Conservation (phyloP, 176 grass and related monocot species). For the Aegilops bicornis region DNA sequence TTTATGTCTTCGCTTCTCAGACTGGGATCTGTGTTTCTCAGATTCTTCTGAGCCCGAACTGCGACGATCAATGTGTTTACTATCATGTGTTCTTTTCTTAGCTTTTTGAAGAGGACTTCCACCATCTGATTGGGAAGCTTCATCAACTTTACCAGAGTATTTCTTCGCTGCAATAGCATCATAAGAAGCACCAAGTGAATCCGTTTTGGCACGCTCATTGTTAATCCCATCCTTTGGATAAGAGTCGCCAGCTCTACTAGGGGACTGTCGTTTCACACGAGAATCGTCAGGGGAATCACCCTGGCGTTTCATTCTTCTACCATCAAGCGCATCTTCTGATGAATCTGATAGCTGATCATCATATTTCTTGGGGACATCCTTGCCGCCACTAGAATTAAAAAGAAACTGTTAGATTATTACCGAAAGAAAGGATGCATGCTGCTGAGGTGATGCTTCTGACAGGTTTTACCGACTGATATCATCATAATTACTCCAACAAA, state of each 20-base stretch:
- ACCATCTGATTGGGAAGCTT: conserved; percentile 38
- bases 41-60: conserved; percentile 61
- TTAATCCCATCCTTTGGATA: conserved; percentile 15
- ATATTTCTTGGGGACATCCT: conserved; percentile 32
- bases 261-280: background rate
- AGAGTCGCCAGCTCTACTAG: conserved; percentile 14
- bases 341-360: conserved; percentile 30
- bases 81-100: conserved; percentile 32
- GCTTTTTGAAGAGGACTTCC: conserved; percentile 44
- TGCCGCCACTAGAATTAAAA: conserved; percentile 45
- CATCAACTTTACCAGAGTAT: conserved; percentile 25
- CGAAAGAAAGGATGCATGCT: conserved; percentile 2
- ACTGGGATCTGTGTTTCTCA: conserved; percentile 46
- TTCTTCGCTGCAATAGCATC: conserved; percentile 28
- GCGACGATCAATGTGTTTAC: conserved; percentile 23
- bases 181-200: conserved; percentile 7
- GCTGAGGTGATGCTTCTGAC: background rate
- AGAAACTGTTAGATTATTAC: conserved; percentile 12
- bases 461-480: background rate
- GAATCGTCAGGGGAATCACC: conserved; percentile 11
- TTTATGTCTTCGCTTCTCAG: conserved; percentile 66
- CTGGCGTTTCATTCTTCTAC: conserved; percentile 21
- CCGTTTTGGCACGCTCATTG: conserved; percentile 5
- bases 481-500: background rate
- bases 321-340: conserved; percentile 42